Percentiles rank a stretch among this genome's conserved stretches.
Evolutionary conservation across 2,329 filamentous ascomycete genomes (phyloP).

Genomic region (Aureobasidium sp.): DNA sequence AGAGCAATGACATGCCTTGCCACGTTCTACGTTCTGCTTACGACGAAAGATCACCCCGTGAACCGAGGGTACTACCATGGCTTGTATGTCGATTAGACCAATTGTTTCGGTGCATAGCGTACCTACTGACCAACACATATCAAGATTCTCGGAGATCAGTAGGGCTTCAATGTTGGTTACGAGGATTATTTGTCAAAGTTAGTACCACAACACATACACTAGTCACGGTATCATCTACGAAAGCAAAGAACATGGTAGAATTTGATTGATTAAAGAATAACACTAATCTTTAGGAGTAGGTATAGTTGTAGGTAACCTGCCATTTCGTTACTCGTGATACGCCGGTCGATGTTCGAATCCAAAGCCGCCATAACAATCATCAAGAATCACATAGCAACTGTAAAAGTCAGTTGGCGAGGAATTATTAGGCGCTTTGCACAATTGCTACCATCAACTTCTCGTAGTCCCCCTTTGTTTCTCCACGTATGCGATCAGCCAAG

Average conservation of each 20-base stretch:
- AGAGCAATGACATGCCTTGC: not conserved
- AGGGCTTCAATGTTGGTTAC: not conserved
- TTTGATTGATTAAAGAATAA: not conserved
- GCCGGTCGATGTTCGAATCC: not conserved
- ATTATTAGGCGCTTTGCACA: conserved; percentile 16
- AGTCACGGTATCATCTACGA: not conserved
- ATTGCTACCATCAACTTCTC: conserved; percentile 62
- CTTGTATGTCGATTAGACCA: not conserved
- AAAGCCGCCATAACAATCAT: not conserved
- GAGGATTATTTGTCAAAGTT: not conserved
- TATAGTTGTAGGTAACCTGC: not conserved
- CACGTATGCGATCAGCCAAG: conserved; percentile 60
- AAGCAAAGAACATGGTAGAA: not conserved
- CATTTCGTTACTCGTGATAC: not conserved
- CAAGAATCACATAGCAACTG: conserved; percentile 4
- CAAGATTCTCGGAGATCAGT: not conserved
- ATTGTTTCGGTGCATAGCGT: not conserved
- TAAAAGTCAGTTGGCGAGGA: not conserved
- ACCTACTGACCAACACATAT: not conserved
- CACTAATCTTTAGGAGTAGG: not conserved
- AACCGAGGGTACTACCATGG: not conserved
- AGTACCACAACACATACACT: not conserved
- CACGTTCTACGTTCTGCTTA: not conserved
- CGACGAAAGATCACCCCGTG: not conserved
- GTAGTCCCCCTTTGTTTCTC: conserved; percentile 82